Evolutionary conservation across 2,329 filamentous ascomycete genomes (phyloP), one percentile per base, ranked within the genome.

Genomic region (Periglandula ipomoeae): DNA sequence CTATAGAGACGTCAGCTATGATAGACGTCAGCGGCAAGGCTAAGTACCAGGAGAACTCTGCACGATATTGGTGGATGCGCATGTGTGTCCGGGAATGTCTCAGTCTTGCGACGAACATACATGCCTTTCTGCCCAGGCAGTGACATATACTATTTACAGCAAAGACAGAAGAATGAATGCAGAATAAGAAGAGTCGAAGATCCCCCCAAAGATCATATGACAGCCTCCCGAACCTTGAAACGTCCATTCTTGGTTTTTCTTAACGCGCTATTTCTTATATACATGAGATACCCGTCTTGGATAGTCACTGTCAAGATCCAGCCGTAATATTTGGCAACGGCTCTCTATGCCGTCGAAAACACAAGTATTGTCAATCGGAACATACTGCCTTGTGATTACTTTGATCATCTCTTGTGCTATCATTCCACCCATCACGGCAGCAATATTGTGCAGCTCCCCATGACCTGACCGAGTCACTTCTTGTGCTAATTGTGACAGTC

Each of bases 391-490:
- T 11, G 83, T 86, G 58, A 86, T 78, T 50, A 91, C 79, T 65
- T 98, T 98, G 70, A 98, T 94, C 53, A 91, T 81, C 70, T 98
- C 93, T 67, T 98, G 94, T n/a, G 91, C 89, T 43, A 94, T 85
- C 72, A 98, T 85, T 3, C 93, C 94, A 26, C 93, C 94, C 1
- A 84, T 85, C 49, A 95, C 70, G 23, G 90, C 84, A 27, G 90
- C 86, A 49, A 94, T 87, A 63, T 96, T 97, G 70, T 98, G 93
- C 51, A 98, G 71, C 65, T 98, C 94, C 47, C 82, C 87, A 24
- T 88, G 87, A 43, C 81, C 82, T 32, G 88, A 86, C 51, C 94
- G 81, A 30, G 84, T 79, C 39, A 89, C 74, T 65, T 90, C 86
- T 51, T 81, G 70, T 1, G 81, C 75, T 13, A 77, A 73, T 56